A percentile compares a stretch with the other conserved stretches of the same genome.
These are phyloP conservation scores for Yamadazyma siamensis DNA, from an alignment of 1,139 yeast genomes.

Conservation along the genomic window DNA sequence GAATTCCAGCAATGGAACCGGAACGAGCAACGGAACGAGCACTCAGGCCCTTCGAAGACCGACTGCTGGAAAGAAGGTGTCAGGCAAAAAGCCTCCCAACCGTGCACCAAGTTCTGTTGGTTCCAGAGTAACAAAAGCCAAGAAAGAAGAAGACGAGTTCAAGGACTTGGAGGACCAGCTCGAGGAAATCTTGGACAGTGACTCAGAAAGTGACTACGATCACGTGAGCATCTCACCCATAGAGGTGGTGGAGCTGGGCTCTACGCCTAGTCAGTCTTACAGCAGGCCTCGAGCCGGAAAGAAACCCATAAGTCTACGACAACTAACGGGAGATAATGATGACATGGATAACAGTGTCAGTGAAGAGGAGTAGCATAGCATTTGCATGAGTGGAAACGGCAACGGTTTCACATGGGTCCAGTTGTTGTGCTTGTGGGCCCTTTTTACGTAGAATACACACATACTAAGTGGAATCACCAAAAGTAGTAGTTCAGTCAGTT, in stretches of 20 bases:
- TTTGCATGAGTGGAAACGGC: constrained; percentile 7
- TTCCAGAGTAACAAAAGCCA: not conserved
- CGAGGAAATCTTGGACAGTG: constrained; percentile 34
- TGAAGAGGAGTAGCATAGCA: constrained; percentile 27
- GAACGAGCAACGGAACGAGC: too few relatives aligned
- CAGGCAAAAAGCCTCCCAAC: not conserved
- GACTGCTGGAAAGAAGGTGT: not conserved
- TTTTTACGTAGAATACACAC: too few relatives aligned
- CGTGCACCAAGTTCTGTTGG: not conserved
- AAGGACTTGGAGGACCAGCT: constrained; percentile 44
- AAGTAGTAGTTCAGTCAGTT: too few relatives aligned
- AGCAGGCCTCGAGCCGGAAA: not conserved
- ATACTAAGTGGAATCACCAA: too few relatives aligned
- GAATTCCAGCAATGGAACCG: too few relatives aligned
- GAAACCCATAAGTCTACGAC: constrained; percentile 41
- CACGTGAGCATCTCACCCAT: constrained; percentile 12
- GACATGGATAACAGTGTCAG: constrained; percentile 31
- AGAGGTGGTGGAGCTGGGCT: too few relatives aligned
- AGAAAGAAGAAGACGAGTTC: constrained; percentile 34
- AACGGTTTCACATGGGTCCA: too few relatives aligned
- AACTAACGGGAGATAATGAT: constrained; percentile 29
- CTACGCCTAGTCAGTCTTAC: too few relatives aligned
- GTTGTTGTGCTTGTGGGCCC: too few relatives aligned
- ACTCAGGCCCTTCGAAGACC: too few relatives aligned
- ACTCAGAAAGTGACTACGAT: constrained; percentile 6